Percentiles rank a stretch among this genome's conserved stretches.
Evolutionary conservation across 805 yeast species (phyloP).

Genomic region (Saturnispora sekii): DNA sequence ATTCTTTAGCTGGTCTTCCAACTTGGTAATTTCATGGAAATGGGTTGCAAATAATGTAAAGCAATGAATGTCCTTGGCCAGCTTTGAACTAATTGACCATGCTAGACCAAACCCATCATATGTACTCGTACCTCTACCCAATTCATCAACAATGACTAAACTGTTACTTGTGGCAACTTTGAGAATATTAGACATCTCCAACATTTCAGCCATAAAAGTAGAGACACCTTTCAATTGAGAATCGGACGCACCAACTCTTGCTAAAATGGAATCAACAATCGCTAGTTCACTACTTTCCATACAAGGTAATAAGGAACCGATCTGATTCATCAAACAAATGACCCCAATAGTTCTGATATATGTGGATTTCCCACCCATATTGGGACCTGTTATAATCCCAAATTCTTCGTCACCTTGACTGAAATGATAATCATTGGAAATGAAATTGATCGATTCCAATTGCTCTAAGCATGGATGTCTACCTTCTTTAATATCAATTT

Average conservation of each 20-base stretch:
- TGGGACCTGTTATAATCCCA: slow-evolving; percentile 86
- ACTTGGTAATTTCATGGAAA: slow-evolving; percentile 87
- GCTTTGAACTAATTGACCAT: slow-evolving; percentile 88
- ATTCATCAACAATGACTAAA: slow-evolving; percentile 82
- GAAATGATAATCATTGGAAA: slow-evolving; percentile 79
- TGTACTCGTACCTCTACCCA: slow-evolving; percentile 91
- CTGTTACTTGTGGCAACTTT: slow-evolving; percentile 72
- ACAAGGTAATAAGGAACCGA: slow-evolving; percentile 85
- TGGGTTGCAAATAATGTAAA: slow-evolving; percentile 93
- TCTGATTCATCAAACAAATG: slow-evolving; percentile 76
- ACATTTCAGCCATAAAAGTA: slow-evolving; percentile 94
- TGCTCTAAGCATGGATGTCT: slow-evolving; percentile 93
- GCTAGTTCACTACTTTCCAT: slow-evolving; percentile 62
- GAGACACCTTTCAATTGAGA: slow-evolving; percentile 95
- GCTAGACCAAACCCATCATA: slow-evolving; percentile 98
- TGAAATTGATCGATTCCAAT: slow-evolving; percentile 84
- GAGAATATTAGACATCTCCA: slow-evolving; percentile 83
- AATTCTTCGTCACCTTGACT: slow-evolving; percentile 50
- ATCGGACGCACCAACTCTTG: slow-evolving; percentile 98
- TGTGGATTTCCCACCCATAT: slow-evolving; percentile 97
- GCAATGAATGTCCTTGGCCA: slow-evolving; percentile 60
- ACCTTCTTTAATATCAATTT: slow-evolving; percentile 55
- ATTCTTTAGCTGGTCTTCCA: slow-evolving; percentile 50
- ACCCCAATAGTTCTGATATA: slow-evolving; percentile 87
- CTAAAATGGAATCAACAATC: slow-evolving; percentile 82